These are phyloP conservation scores for Salix viminalis DNA, from an alignment of 345 rosid genomes.

Conservation along the genomic window DNA sequence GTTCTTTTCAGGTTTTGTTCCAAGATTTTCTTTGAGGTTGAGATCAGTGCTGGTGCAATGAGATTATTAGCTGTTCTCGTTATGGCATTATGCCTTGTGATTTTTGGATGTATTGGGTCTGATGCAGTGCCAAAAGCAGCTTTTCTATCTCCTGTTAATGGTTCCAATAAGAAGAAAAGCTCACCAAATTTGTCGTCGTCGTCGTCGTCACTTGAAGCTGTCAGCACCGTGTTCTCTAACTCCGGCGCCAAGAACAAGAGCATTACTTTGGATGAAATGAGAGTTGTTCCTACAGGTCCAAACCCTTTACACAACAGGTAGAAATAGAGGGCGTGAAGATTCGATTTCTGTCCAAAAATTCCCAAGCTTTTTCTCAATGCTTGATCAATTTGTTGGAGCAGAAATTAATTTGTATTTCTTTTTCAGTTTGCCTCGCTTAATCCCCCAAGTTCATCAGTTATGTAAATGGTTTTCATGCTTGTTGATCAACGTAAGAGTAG, in stretches of 20 bases:
- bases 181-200: not conserved
- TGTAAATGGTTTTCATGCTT: not conserved
- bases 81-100: slow-evolving; percentile 4
- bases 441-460: not conserved
- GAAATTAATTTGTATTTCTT: not conserved
- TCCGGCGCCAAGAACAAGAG: not conserved
- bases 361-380: not conserved
- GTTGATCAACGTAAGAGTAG: not conserved
- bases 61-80: slow-evolving; percentile 18
- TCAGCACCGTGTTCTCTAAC: slow-evolving; percentile 8
- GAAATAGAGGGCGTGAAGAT: not conserved
- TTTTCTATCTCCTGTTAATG: not conserved
- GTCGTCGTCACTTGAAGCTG: not conserved
- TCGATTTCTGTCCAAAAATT: not conserved
- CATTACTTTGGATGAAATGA: slow-evolving; percentile 12
- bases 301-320: slow-evolving; percentile 35
- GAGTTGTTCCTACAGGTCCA: slow-evolving; percentile 36
- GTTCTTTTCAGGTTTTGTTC: not conserved
- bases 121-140: slow-evolving; percentile 15
- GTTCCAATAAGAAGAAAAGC: not conserved
- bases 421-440: not conserved
- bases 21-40: not conserved
- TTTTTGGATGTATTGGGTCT: slow-evolving; percentile 3
- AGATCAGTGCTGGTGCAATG: slow-evolving; percentile 10
- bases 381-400: not conserved